Evolutionary conservation across 805 yeast genomes (phyloP).

Genomic region (Myxozyma neotropica): DNA sequence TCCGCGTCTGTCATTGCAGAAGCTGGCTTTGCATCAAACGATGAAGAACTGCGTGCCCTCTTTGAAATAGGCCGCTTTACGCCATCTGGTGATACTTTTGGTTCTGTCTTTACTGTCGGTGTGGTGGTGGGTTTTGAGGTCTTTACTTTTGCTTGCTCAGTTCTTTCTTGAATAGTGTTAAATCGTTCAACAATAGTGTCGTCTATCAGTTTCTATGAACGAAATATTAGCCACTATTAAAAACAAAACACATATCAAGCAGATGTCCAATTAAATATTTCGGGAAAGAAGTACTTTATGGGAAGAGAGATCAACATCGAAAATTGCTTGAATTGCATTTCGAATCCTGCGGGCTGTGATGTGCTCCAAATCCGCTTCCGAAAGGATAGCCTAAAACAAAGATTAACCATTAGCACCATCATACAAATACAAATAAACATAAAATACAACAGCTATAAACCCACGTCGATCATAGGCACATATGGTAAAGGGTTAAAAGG

Average conservation of each 20-base stretch:
- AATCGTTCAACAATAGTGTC: conserved; percentile 63
- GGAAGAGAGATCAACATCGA: conserved; percentile 55
- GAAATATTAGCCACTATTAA: background rate
- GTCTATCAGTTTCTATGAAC: conserved; percentile 56
- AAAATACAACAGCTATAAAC: background rate
- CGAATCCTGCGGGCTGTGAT: conserved; percentile 73
- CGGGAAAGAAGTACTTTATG: conserved; percentile 41
- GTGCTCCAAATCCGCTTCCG: conserved; percentile 68
- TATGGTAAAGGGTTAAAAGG: conserved; percentile 20
- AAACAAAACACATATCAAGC: background rate
- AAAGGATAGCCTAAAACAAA: conserved; percentile 61
- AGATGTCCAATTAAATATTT: too few species aligned
- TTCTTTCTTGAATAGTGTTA: conserved; percentile 49
- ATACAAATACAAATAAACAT: background rate
- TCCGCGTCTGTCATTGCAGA: conserved; percentile 21
- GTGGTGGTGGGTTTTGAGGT: background rate
- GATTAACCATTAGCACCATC: background rate
- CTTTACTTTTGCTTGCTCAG: conserved; percentile 36
- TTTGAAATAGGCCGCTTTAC: background rate
- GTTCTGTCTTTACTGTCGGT: background rate
- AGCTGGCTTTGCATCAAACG: conserved; percentile 28
- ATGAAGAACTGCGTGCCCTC: background rate
- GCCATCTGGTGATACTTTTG: background rate
- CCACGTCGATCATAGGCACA: conserved; percentile 21
- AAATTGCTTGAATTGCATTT: conserved; percentile 70